A percentile compares a stretch with the other conserved stretches of the same genome.
Conservation (phyloP, 164 flowering plant genomes). For the Aristolochia fimbriata region DNA sequence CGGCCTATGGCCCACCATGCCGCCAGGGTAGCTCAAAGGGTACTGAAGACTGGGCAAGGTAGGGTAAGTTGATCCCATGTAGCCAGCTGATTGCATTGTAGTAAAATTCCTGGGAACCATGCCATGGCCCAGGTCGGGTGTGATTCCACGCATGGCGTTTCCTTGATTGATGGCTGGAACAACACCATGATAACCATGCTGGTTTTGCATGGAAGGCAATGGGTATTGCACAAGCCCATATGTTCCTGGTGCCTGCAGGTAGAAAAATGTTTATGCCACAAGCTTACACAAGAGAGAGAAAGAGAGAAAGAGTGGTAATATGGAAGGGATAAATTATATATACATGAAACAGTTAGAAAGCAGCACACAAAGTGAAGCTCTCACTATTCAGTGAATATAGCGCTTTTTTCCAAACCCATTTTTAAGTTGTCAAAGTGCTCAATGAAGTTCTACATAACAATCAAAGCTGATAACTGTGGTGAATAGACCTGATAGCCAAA, state of each 20-base stretch:
- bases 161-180: conserved; percentile 67
- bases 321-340: neutral
- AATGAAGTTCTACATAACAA: no score
- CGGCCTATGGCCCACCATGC: conserved; percentile 58
- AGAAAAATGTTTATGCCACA: no score
- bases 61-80: conserved; percentile 62
- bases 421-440: no score
- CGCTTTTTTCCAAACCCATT: no score
- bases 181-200: conserved; percentile 58
- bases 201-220: conserved; percentile 72
- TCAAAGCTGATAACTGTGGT: neutral
- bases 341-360: neutral
- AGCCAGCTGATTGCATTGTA: conserved; percentile 50
- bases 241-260: conserved; percentile 66
- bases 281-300: no score
- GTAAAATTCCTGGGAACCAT: conserved; percentile 60
- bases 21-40: conserved; percentile 72
- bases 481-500: conserved; percentile 79
- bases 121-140: conserved; percentile 45
- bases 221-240: conserved; percentile 90
- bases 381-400: no score
- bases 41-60: conserved; percentile 63
- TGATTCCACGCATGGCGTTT: conserved; percentile 50
- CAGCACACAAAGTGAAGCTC: no score
- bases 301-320: neutral